Evolutionary conservation across 495 filamentous ascomycete genomes (phyloP), one percentile per base, ranked within the genome.

Genomic region (Chaetomium cochliodes): DNA sequence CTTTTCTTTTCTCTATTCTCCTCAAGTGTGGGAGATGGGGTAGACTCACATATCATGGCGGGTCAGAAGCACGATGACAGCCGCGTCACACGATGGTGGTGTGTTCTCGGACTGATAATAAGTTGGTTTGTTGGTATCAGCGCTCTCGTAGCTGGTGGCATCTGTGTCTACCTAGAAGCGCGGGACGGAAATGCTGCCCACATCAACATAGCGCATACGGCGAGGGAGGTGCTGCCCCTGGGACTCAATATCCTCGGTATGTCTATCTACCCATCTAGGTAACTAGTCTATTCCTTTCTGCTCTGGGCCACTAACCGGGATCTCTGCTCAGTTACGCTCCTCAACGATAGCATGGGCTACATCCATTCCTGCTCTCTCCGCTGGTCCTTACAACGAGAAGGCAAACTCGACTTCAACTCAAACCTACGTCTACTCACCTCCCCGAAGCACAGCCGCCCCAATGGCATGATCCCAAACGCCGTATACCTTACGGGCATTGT

Each of bases 331-430:
- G 65, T 79, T n/a, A 76, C 75, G 8, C 57, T 76, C 2, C 69
- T 72, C 25, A 78, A 70, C 47, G 78, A 80, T 62, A 66, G 67
- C 58, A 70, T 78, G 67, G 76, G 74, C 15, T 78, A 76, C 49
- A 67, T 80, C 23, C 79, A 81, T 58, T 66, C 76, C 1, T 70
- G 69, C 13, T 73, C 77, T 2, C 70, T 80, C 15, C 76, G 79
- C 25, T 81, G 79, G 79, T 65, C 77, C 3, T 69, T 81, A 15
- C 76, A 75, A 42, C 72, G 69, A 39, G 79, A 81, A 56, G 69
- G 68, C 18, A 72, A 73, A n/a, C 71, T 81, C 25, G 67, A 72
- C 11, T 76, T 71, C 74, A 80, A 79, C 68, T 77, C 79, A 11
- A 81, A 80, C 60, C 69, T 80, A 11, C 74, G 79, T 11, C 72